Base-by-base conservation (phyloP, 2,329 filamentous ascomycete species). In the Scorias spongiosa region DNA sequence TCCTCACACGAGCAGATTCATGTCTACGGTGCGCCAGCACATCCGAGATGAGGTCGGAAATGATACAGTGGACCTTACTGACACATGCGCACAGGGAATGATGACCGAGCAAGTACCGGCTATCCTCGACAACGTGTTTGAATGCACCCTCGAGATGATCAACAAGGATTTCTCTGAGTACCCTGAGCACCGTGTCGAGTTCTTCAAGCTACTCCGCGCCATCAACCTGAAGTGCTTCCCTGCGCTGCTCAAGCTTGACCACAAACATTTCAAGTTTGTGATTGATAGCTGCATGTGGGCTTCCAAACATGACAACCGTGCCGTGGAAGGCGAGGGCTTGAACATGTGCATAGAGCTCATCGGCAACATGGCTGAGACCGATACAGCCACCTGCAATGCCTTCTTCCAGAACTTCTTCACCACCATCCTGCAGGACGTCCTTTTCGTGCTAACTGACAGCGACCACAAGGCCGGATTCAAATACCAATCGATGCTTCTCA, bases 121-220 rank as follows among this genome's bases (percentile, higher is more conserved):
- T 41, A 96, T 98, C 58, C 94, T 98, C 84, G 88, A 96, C 64
- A 93, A 89, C 53, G 86, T 98, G 20, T 98, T 98, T 57, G 89
- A 96, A 65, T 96, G 89, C 70, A 98, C 91, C 2, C 72, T 98
- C 45, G 87, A 94, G 57, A 98, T 98, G 91, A 98, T 98, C 69
- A 98, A 96, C 76, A 98, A 98, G 69, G 91, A 98, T 65, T 98
- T 98, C 66, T 95, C 93, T 40, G 91, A 98, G 61, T 98, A 93
- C 63, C 91, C 91, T 0, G 91, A 98, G 63, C 91, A 98, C 62
- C 83, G 93, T 46, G 91, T 98, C n/a, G 89, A 96, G 64, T 98
- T 98, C 66, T 98, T 98, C 75, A 95, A 94, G 65, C 76, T 98
- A 18, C 74, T 98, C 32, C 78, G 93, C 53, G 85, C 89, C 11